These are phyloP conservation scores for Grammothele lineata DNA, from an alignment of 768 basidiomycete genomes.

Conservation along the genomic window DNA sequence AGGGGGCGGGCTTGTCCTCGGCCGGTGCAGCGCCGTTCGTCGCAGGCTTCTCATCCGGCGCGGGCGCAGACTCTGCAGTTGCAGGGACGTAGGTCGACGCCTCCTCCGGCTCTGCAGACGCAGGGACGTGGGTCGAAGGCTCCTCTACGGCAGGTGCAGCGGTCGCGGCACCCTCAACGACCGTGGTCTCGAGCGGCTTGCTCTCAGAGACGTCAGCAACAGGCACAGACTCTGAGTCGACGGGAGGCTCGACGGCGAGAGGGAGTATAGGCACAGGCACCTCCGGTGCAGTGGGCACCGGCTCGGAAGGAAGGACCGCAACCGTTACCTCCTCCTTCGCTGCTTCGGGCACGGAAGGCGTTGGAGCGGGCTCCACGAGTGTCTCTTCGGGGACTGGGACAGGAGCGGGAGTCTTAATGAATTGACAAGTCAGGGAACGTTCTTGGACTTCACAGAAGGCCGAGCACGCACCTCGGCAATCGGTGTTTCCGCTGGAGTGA, in stretches of 20 bases:
- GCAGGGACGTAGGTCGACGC: slow-evolving; percentile 7
- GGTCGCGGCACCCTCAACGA: slow-evolving; percentile 18
- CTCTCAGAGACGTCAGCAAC: slow-evolving; percentile 11
- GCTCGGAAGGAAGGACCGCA: slow-evolving; percentile 9
- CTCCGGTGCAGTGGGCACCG: slow-evolving; percentile 9
- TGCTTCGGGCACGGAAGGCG: slow-evolving; percentile 14
- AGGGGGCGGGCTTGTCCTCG: not conserved
- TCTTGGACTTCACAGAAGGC: not conserved
- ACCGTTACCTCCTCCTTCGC: slow-evolving; percentile 4
- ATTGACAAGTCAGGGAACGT: not conserved
- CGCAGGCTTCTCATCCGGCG: slow-evolving; percentile 6
- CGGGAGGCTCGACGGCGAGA: slow-evolving; percentile 8
- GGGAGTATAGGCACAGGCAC: slow-evolving; percentile 21
- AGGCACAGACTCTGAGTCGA: not conserved
- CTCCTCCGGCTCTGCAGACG: slow-evolving; percentile 8
- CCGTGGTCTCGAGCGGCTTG: slow-evolving; percentile 12
- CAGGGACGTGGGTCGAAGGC: slow-evolving; percentile 3
- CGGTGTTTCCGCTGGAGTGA: slow-evolving; percentile 12
- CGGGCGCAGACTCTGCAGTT: slow-evolving; percentile 1
- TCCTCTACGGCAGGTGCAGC: slow-evolving; percentile 7
- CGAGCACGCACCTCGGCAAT: slow-evolving; percentile 1
- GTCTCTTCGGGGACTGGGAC: slow-evolving; percentile 12
- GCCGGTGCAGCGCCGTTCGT: slow-evolving; percentile 3
- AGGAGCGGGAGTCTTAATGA: not conserved
- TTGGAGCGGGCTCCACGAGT: slow-evolving; percentile 2